These are phyloP conservation scores for Hypholoma fasciculare DNA, from an alignment of 768 basidiomycete genomes.

Conservation along the genomic window DNA sequence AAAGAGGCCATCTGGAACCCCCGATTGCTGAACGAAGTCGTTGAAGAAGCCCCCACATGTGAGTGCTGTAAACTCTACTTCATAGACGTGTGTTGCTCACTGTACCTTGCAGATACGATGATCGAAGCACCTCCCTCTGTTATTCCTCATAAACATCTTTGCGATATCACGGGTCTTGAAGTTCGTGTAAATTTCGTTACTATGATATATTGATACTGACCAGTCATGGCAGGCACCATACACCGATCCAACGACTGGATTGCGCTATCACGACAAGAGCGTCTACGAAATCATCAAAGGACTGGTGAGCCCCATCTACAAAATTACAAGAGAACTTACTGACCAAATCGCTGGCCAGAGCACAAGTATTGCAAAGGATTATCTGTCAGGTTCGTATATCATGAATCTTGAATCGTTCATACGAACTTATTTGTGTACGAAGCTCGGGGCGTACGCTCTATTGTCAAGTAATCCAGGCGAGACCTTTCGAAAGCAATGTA, in stretches of 20 bases:
- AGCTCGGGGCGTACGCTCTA: conserved; percentile 39
- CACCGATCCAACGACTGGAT: conserved; percentile 76
- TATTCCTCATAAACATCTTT: conserved; percentile 73
- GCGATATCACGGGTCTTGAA: conserved; percentile 86
- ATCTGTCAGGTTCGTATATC: conserved; percentile 54
- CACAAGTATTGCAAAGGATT: conserved; percentile 71
- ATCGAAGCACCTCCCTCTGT: conserved; percentile 87
- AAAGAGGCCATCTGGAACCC: conserved; percentile 61
- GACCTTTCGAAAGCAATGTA: neutral
- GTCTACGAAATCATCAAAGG: conserved; percentile 83
- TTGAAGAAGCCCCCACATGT: conserved; percentile 77
- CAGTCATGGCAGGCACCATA: conserved; percentile 62
- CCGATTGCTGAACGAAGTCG: conserved; percentile 20
- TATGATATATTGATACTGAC: neutral
- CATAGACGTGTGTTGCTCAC: neutral
- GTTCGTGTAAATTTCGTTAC: conserved; percentile 31
- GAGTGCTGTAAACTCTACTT: conserved; percentile 21
- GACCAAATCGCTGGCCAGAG: conserved; percentile 46
- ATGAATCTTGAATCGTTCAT: neutral
- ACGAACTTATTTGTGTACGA: neutral
- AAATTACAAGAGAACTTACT: no score
- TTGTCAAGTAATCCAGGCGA: conserved; percentile 30
- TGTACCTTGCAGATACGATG: conserved; percentile 54
- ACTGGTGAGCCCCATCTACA: conserved; percentile 43
- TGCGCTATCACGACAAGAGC: conserved; percentile 84